Conservation (phyloP, 2,329 filamentous ascomycete genomes). For the Allantophomopsis lycopodina region DNA sequence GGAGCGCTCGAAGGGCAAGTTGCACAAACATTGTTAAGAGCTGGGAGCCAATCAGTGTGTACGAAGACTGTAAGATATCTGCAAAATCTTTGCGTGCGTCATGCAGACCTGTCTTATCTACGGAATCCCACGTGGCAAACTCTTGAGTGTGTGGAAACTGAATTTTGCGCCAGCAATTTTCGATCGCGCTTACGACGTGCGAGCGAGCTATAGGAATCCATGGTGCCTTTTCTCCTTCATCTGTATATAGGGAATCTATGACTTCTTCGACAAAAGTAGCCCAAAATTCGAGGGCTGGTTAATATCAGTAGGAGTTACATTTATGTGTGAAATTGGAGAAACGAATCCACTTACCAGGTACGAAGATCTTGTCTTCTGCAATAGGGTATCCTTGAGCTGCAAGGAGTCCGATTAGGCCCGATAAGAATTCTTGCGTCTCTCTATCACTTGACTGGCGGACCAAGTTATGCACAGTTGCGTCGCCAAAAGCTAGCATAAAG, state of each 20-base stretch:
- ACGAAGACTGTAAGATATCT: constrained; percentile 63
- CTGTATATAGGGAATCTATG: constrained; percentile 40
- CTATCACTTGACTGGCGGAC: constrained; percentile 35
- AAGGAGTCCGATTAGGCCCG: constrained; percentile 50
- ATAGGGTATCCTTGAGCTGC: constrained; percentile 52
- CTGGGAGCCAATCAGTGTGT: constrained; percentile 41
- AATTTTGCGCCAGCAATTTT: constrained; percentile 55
- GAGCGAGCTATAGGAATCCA: constrained; percentile 47
- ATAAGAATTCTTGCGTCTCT: constrained; percentile 36
- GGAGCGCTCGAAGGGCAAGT: constrained; percentile 34
- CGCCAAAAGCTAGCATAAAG: constrained; percentile 55
- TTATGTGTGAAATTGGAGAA: too few relatives aligned
- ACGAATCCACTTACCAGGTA: constrained; percentile 23
- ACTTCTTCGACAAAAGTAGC: constrained; percentile 59
- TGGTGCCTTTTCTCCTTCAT: constrained; percentile 26
- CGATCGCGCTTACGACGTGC: constrained; percentile 49
- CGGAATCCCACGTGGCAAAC: constrained; percentile 54
- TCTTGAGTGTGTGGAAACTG: constrained; percentile 40
- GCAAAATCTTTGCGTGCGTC: constrained; percentile 68
- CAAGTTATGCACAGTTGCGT: constrained; percentile 47
- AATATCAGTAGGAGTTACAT: too few relatives aligned
- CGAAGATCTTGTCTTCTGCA: constrained; percentile 62
- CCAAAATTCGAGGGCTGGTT: constrained; percentile 62
- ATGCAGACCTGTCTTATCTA: constrained; percentile 51
- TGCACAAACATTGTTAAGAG: constrained; percentile 43